Conservation (phyloP, 1,284 basidiomycete species). For the Rhodotorula sp. region DNA sequence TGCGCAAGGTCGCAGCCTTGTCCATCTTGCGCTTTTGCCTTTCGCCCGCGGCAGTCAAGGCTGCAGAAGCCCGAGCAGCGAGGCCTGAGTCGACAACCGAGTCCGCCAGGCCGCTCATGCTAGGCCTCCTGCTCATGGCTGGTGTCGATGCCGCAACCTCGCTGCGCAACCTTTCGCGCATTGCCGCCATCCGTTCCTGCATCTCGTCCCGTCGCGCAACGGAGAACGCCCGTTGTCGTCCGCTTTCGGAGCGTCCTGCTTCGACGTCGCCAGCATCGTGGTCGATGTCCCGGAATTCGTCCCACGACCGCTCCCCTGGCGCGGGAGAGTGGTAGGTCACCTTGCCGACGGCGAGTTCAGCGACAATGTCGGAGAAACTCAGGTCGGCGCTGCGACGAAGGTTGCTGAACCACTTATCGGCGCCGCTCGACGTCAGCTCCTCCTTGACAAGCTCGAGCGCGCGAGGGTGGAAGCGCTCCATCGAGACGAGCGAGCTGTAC, state of each 20-base stretch:
- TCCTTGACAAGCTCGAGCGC: constrained; percentile 16
- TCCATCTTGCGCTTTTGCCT: neutral
- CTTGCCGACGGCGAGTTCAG: constrained; percentile 20
- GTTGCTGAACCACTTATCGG: constrained; percentile 4
- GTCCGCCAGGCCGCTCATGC: neutral
- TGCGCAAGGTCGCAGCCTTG: constrained; percentile 13
- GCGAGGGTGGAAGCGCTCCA: constrained; percentile 23
- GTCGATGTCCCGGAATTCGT: constrained; percentile 15
- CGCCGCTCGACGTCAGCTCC: constrained; percentile 1
- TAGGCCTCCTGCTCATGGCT: neutral
- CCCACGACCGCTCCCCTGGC: constrained; percentile 18
- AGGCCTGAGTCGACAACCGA: neutral
- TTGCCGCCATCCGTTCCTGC: neutral
- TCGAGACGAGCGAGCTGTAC: constrained; percentile 43
- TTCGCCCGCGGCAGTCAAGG: neutral
- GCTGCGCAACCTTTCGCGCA: neutral
- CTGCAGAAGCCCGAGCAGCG: neutral
- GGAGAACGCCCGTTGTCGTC: neutral
- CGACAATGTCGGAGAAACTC: constrained; percentile 22
- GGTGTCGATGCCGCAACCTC: constrained; percentile 16
- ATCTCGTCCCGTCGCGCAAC: neutral
- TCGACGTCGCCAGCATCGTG: constrained; percentile 14
- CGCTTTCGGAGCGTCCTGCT: neutral
- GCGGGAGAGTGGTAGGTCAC: constrained; percentile 16
- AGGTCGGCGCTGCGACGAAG: constrained; percentile 28